A percentile compares a stretch with the other conserved stretches of the same genome.
phyloP scores from a whole-genome alignment of 345 rosid genomes.

The Pistacia atlantica region DNA sequence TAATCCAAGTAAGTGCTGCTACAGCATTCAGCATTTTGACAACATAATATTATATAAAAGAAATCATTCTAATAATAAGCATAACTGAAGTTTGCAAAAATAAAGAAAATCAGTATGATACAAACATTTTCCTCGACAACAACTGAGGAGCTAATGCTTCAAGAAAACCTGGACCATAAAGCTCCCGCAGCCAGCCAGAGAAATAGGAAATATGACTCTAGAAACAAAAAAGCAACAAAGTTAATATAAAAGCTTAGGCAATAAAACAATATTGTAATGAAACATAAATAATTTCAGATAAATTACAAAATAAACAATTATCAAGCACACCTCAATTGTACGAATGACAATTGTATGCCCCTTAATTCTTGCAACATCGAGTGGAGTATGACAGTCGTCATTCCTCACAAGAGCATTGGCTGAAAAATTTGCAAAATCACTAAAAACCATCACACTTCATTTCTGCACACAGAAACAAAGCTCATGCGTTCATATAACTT shows the following conservation, averaged over 20 bases:
- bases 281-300: neutral
- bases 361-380: conserved; percentile 53
- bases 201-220: conserved; percentile 51
- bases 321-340: conserved; percentile 46
- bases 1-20: conserved; percentile 11
- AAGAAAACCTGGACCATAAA: conserved; percentile 56
- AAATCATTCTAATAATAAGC: neutral
- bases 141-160: conserved; percentile 47
- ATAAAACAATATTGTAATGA: neutral
- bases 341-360: conserved; percentile 44
- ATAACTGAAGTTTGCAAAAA: neutral
- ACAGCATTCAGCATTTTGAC: neutral
- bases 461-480: conserved; percentile 1
- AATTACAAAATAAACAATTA: conserved; percentile 4
- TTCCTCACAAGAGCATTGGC: conserved; percentile 51
- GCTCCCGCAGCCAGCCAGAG: conserved; percentile 54
- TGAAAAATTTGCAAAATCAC: conserved; percentile 29
- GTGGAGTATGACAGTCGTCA: conserved; percentile 58
- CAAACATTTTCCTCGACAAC: conserved; percentile 48
- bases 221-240: conserved; percentile 17
- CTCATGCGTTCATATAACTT: neutral
- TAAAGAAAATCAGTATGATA: conserved; percentile 12
- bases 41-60: conserved; percentile 1
- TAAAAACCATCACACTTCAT: conserved; percentile 15
- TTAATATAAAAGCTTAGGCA: neutral